Conservation (phyloP, 2,329 filamentous ascomycete species). For the Didymella pomorum region DNA sequence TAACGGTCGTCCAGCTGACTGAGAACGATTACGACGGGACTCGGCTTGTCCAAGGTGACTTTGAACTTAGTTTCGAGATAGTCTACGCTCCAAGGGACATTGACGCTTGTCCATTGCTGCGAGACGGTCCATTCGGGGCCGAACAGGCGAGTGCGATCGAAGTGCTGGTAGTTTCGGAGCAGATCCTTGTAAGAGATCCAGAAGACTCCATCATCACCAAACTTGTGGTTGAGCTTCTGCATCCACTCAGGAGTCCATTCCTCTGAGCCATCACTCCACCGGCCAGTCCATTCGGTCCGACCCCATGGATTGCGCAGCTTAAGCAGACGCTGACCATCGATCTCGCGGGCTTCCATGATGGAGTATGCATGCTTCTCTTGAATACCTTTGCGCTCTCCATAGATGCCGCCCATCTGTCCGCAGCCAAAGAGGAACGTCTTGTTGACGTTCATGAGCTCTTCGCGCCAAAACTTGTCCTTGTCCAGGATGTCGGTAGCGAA, state of each 20-base stretch:
- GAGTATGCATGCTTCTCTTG: constrained; percentile 64
- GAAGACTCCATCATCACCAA: constrained; percentile 76
- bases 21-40: constrained; percentile 66
- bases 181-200: constrained; percentile 69
- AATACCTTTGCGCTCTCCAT: constrained; percentile 62
- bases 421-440: constrained; percentile 81
- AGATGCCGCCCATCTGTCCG: constrained; percentile 69
- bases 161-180: constrained; percentile 65
- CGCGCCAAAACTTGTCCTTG: constrained; percentile 82
- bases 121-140: constrained; percentile 67
- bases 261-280: constrained; percentile 83
- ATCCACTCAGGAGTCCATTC: constrained; percentile 87
- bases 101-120: constrained; percentile 68
- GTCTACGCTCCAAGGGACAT: constrained; percentile 67
- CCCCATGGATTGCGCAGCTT: constrained; percentile 78
- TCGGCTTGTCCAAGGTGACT: constrained; percentile 60
- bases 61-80: constrained; percentile 69
- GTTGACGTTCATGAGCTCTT: constrained; percentile 82
- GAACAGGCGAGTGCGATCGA: constrained; percentile 68
- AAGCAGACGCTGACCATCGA: constrained; percentile 63
- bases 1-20: constrained; percentile 69
- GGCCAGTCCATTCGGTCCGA: constrained; percentile 78
- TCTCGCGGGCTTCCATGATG: constrained; percentile 67
- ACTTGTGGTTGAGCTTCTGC: constrained; percentile 73
- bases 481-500: constrained; percentile 76